Conservation (phyloP, 2,329 filamentous ascomycete species). For the Orbilia oligospora region DNA sequence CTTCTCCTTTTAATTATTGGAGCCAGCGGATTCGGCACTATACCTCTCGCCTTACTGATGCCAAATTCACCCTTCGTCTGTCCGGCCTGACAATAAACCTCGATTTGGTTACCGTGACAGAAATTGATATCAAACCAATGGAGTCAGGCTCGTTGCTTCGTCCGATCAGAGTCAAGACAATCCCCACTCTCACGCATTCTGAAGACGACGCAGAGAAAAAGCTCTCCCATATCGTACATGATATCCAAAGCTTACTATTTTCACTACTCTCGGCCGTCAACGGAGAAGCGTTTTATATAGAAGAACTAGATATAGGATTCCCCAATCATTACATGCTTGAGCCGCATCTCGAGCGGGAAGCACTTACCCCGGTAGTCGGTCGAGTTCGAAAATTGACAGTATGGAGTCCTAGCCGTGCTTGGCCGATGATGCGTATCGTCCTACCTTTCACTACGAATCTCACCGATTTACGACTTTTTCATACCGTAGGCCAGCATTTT, state of each 20-base stretch:
- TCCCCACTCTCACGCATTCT: too few relatives aligned
- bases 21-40: not conserved
- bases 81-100: not conserved
- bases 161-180: not conserved
- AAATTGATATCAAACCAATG: not conserved
- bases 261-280: not conserved
- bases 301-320: not conserved
- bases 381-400: not conserved
- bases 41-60: not conserved
- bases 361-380: not conserved
- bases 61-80: not conserved
- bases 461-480: not conserved
- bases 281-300: not conserved
- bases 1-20: not conserved
- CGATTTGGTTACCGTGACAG: not conserved
- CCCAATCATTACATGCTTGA: too few relatives aligned
- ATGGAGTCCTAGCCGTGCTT: too few relatives aligned
- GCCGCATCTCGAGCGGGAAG: not conserved
- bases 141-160: not conserved
- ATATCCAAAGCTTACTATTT: not conserved
- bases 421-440: too few relatives aligned
- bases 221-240: not conserved
- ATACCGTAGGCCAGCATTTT: not conserved
- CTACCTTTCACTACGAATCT: constrained; percentile 1
- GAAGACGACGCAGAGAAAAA: not conserved